Conservation (phyloP, 352 stramenopile species). For the Peronospora destructor region DNA sequence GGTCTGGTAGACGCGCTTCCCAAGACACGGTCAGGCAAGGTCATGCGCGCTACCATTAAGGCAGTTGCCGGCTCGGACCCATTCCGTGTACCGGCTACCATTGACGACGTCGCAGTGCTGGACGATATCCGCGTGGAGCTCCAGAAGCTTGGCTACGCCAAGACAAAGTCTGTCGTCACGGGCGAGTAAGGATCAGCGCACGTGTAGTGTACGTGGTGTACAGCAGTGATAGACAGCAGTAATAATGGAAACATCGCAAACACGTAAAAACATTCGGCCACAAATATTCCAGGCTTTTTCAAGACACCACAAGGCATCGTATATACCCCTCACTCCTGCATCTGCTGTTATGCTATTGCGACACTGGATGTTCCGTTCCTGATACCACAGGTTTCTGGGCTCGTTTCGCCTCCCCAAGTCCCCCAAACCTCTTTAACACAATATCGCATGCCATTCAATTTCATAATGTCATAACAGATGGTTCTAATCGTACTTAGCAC, state of each 20-base stretch:
- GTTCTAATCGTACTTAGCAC: conserved; percentile 6
- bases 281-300: not conserved
- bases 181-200: conserved; percentile 13
- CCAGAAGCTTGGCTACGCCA: conserved; percentile 39
- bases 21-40: conserved; percentile 49
- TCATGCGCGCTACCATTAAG: conserved; percentile 50
- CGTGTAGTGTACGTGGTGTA: not conserved
- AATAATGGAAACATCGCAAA: too few relatives aligned
- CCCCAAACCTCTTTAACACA: too few relatives aligned
- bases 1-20: conserved; percentile 37
- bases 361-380: conserved; percentile 11
- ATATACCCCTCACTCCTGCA: not conserved
- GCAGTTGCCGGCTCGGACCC: conserved; percentile 36
- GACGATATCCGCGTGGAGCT: conserved; percentile 32
- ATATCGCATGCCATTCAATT: too few relatives aligned
- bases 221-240: too few relatives aligned
- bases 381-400: conserved; percentile 16
- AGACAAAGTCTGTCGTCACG: conserved; percentile 28
- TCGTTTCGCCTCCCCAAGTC: conserved; percentile 23
- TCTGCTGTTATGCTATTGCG: conserved; percentile 1
- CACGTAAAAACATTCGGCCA: not conserved
- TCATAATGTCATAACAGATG: too few relatives aligned
- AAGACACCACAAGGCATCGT: not conserved
- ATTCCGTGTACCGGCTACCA: conserved; percentile 44
- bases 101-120: conserved; percentile 40